Evolutionary conservation across 257 asterid species (phyloP).

Genomic region (Plantago elongata): DNA sequence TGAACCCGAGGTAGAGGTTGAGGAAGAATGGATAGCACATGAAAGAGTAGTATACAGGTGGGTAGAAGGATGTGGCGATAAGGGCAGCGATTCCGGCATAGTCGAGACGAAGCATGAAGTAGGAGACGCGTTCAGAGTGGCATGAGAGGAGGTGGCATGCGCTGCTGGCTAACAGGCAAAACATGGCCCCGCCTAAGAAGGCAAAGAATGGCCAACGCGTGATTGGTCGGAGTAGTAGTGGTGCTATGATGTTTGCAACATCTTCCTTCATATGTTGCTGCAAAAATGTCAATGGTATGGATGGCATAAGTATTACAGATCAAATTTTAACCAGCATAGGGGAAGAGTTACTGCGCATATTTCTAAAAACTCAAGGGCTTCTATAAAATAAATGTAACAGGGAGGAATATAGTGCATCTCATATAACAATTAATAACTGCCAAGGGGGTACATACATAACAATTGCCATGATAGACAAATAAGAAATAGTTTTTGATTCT

Average conservation of each 20-base stretch:
- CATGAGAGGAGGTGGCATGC: slow-evolving; percentile 85
- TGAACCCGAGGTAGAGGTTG: slow-evolving; percentile 79
- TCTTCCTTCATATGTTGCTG: slow-evolving; percentile 79
- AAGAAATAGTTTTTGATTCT: not conserved
- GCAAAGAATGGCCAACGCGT: slow-evolving; percentile 98
- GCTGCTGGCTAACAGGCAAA: slow-evolving; percentile 88
- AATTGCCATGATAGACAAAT: not conserved
- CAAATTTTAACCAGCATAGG: no score
- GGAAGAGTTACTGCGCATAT: no score
- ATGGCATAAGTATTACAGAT: slow-evolving; percentile 8
- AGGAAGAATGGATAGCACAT: slow-evolving; percentile 89
- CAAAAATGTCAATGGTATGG: slow-evolving; percentile 15
- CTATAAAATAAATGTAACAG: not conserved
- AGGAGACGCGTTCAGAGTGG: slow-evolving; percentile 75
- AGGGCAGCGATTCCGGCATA: slow-evolving; percentile 90
- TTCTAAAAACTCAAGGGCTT: not conserved
- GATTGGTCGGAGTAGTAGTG: slow-evolving; percentile 64
- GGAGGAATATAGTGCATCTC: not conserved
- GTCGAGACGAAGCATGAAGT: slow-evolving; percentile 84
- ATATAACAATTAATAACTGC: not conserved
- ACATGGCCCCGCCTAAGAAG: slow-evolving; percentile 96
- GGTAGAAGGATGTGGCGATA: slow-evolving; percentile 91
- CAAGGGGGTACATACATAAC: no score
- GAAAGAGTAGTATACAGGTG: slow-evolving; percentile 89
- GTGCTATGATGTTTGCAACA: slow-evolving; percentile 68